These are phyloP conservation scores for Metschnikowia chrysomelidarum DNA, from an alignment of 805 yeast species.

Conservation along the genomic window DNA sequence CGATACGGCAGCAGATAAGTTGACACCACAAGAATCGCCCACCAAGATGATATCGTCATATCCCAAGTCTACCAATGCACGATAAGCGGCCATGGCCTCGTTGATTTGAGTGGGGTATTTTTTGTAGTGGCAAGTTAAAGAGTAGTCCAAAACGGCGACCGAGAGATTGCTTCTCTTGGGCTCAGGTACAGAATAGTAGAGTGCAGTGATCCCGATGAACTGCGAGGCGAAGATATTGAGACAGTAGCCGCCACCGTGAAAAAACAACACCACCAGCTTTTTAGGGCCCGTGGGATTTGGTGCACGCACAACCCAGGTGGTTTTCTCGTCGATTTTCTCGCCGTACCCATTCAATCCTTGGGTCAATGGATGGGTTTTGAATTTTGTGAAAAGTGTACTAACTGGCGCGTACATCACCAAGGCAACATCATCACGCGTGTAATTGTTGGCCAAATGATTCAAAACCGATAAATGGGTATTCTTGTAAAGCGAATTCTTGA, in stretches of 20 bases:
- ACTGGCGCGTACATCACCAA: slow-evolving; percentile 23
- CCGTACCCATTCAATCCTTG: slow-evolving; percentile 15
- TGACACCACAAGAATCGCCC: slow-evolving; percentile 17
- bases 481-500: slow-evolving; percentile 28
- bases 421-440: slow-evolving; percentile 23
- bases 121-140: slow-evolving; percentile 21
- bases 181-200: slow-evolving; percentile 22
- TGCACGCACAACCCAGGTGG: slow-evolving; percentile 18
- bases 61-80: slow-evolving; percentile 15
- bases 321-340: slow-evolving; percentile 12
- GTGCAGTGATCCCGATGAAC: slow-evolving; percentile 23
- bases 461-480: slow-evolving; percentile 28
- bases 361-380: slow-evolving; percentile 14
- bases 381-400: slow-evolving; percentile 17
- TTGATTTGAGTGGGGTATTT: slow-evolving; percentile 27
- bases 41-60: slow-evolving; percentile 13
- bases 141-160: slow-evolving; percentile 24
- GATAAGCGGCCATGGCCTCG: slow-evolving; percentile 21
- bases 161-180: slow-evolving; percentile 17
- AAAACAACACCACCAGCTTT: slow-evolving; percentile 21
- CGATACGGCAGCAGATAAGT: slow-evolving; percentile 16
- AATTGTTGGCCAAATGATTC: slow-evolving; percentile 26
- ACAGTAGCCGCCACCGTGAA: slow-evolving; percentile 30
- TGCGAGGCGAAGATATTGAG: slow-evolving; percentile 24
- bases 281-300: slow-evolving; percentile 2